A percentile compares a stretch with the other conserved stretches of the same genome.
Evolutionary conservation across 345 rosid species (phyloP).

Genomic region (Eucalyptus marginata): DNA sequence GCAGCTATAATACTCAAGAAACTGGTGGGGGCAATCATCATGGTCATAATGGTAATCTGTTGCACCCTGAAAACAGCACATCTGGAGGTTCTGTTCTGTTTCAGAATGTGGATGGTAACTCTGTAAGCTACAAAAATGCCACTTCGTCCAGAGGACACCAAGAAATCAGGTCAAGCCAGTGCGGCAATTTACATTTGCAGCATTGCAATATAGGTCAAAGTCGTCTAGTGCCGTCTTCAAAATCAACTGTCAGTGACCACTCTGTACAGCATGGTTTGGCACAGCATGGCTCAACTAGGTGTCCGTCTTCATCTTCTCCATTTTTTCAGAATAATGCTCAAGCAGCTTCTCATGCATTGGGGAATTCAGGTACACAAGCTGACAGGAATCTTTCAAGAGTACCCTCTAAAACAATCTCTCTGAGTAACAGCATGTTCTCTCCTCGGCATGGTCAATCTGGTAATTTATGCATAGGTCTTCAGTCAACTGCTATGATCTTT

Average conservation of each 20-base stretch:
- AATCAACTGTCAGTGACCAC: neutral
- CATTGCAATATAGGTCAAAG: neutral
- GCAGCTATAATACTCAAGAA: neutral
- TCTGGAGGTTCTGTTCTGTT: neutral
- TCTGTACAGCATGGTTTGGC: neutral
- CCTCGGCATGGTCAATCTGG: neutral
- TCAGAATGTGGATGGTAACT: neutral
- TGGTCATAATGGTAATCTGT: neutral
- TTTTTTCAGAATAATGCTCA: neutral
- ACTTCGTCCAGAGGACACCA: neutral
- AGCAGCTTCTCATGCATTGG: constrained; percentile 2
- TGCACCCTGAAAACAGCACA: neutral
- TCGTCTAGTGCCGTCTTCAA: neutral
- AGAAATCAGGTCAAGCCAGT: neutral
- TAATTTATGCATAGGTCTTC: neutral
- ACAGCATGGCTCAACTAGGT: neutral
- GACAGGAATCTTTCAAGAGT: neutral
- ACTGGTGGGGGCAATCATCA: neutral
- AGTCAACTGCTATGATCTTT: neutral
- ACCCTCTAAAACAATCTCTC: neutral
- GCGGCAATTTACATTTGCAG: neutral
- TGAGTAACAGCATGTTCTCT: neutral
- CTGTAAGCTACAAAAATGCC: neutral
- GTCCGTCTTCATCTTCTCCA: neutral
- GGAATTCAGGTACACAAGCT: neutral